Conservation (phyloP, 352 stramenopile genomes). For the Phytophthora tentaculata region DNA sequence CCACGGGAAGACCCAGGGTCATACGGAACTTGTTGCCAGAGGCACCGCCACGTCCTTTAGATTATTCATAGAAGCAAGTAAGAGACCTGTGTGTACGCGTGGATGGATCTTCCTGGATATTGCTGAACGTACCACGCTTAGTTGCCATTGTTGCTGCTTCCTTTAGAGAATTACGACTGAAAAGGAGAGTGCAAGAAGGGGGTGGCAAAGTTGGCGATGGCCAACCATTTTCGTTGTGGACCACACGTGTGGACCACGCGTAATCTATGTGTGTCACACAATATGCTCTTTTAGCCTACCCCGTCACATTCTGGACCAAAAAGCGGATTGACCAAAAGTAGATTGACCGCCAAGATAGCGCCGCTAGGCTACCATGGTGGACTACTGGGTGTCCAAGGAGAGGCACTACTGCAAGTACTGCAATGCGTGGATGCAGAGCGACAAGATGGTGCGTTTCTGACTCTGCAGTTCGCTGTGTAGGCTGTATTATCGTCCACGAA, state of each 20-base stretch:
- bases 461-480: not conserved
- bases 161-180: conserved; percentile 88
- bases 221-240: conserved; percentile 36
- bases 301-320: not conserved
- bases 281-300: not conserved
- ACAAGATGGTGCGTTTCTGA: conserved; percentile 60
- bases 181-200: conserved; percentile 1
- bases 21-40: conserved; percentile 99
- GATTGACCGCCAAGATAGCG: not conserved
- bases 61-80: not conserved
- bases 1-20: conserved; percentile 98
- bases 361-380: conserved; percentile 43
- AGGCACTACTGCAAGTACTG: conserved; percentile 89
- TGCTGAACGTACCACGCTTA: conserved; percentile 67
- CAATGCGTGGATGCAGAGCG: conserved; percentile 88
- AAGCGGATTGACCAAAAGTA: not conserved
- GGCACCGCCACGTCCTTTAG: conserved; percentile 94
- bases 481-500: not conserved
- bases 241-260: conserved; percentile 1
- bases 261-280: not conserved
- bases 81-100: not conserved
- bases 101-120: not conserved
- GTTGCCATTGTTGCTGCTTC: conserved; percentile 86
- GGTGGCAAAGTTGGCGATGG: conserved; percentile 9
- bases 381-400: conserved; percentile 74